Conservation (phyloP, 257 asterid species). For the Solanum paucissectum region DNA sequence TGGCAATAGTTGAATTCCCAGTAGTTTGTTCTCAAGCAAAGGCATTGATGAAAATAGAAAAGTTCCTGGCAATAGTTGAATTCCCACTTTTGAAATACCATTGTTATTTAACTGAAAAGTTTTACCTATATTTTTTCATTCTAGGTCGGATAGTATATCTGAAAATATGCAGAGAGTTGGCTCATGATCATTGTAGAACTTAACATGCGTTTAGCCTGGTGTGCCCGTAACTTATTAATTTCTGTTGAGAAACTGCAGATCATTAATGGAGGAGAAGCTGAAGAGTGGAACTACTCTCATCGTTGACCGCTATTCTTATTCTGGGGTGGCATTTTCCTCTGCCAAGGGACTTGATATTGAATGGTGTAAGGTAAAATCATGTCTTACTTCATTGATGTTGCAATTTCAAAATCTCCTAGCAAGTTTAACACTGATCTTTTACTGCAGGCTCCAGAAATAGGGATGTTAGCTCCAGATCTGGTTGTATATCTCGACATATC, state of each 20-base stretch:
- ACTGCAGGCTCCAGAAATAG: constrained; percentile 79
- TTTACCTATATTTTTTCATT: background rate
- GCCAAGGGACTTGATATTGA: constrained; percentile 82
- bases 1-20: background rate
- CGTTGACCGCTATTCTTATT: constrained; percentile 76
- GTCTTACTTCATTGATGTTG: background rate
- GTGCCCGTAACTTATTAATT: background rate
- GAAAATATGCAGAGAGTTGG: background rate
- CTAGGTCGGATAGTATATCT: background rate
- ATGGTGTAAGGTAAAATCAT: constrained; percentile 71
- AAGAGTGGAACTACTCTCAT: constrained; percentile 73
- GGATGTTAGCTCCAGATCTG: constrained; percentile 86
- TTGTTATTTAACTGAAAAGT: background rate
- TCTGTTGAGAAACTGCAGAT: constrained; percentile 19
- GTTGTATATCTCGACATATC: constrained; percentile 85
- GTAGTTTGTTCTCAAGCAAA: background rate
- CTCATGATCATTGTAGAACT: background rate
- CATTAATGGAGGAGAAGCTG: constrained; percentile 74
- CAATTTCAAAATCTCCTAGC: background rate
- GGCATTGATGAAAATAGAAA: background rate
- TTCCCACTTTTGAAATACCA: background rate
- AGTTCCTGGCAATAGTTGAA: background rate
- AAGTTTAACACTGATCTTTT: background rate
- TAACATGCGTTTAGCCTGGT: background rate
- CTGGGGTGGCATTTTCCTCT: constrained; percentile 92